These are phyloP conservation scores for Naganishia vaughanmartiniae DNA, from an alignment of 768 basidiomycete genomes.

Conservation along the genomic window DNA sequence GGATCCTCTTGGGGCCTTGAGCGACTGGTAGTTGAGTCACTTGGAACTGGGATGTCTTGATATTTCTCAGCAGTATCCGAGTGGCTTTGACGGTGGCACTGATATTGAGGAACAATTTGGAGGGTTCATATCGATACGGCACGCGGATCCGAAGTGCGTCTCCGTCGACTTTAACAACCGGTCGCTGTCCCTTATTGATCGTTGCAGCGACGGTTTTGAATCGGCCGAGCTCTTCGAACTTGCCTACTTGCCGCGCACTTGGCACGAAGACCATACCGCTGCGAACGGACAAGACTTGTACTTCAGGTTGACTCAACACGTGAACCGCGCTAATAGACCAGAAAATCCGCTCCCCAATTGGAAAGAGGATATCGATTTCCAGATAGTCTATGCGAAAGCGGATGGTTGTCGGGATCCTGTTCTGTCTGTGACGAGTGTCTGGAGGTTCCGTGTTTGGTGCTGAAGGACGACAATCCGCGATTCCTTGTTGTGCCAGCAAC, in stretches of 20 bases:
- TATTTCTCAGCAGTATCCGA: conserved; percentile 66
- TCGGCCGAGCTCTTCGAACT: conserved; percentile 73
- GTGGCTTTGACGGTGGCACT: conserved; percentile 68
- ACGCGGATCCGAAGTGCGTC: conserved; percentile 73
- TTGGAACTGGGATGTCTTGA: conserved; percentile 59
- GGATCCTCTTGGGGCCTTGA: conserved; percentile 71
- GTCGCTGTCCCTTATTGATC: conserved; percentile 40
- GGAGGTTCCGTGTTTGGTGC: neutral
- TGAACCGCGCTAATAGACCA: conserved; percentile 47
- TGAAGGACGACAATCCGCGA: conserved; percentile 37
- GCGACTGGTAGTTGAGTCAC: conserved; percentile 64
- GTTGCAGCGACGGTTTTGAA: conserved; percentile 60
- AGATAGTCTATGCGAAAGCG: conserved; percentile 36
- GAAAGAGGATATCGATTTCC: conserved; percentile 48
- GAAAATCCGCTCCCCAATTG: conserved; percentile 51
- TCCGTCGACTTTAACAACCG: conserved; percentile 58
- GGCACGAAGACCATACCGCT: conserved; percentile 59
- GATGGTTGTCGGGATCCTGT: conserved; percentile 17
- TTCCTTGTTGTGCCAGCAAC: conserved; percentile 60
- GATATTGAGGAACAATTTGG: conserved; percentile 71
- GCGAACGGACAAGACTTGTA: conserved; percentile 53
- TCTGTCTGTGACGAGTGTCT: neutral
- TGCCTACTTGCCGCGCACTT: conserved; percentile 55
- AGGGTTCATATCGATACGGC: conserved; percentile 71
- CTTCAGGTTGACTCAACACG: conserved; percentile 57